Base-by-base conservation (phyloP, 148 eudicot species). In the Camellia sinensis region DNA sequence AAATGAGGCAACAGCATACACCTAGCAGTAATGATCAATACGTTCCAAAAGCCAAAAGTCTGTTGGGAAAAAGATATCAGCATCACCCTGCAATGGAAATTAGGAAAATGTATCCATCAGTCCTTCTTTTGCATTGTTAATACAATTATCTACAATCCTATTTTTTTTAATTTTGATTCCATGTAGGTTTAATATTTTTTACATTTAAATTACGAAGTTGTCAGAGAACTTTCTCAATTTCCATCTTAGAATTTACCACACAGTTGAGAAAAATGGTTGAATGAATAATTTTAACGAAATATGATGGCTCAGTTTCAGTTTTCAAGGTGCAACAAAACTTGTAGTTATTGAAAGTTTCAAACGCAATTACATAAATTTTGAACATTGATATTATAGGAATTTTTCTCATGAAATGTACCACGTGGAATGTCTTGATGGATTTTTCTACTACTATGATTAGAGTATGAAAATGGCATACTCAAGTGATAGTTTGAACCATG, bases 11-110 rank as follows among this genome's bases (percentile, higher is more conserved):
- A 29, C 37, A 29, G 37, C 37, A 1, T 1, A 29, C 37, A 29
- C 37, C 37, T 29, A 92, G 76, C 94, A 91, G 78, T 92, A 84
- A 84, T 97, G 99, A 80, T 97, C 98, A 6, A 97, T 87, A 60
- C 87, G 88, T 79, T 97, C 98, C 80, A 97, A 83, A 63, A 97
- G 91, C 92, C 92, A 92, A 86, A 97, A 97, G 80, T 97, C 99
- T 5, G 99, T 92, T 46, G 99, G 99, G 83, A 97, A 97, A 86
- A 97, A 97, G 80, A 97, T 94, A 86, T 97, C 98, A 52, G 99
- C 95, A 86, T 97, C 97, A 75, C 99, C 99, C 99, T 97, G 89
- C 83, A 83, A 61, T n/a, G 74, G 37, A 62, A 76, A 50, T 52
- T 19, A 53, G 9, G 21, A 6, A 22, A 45, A 66, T 12, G 2